Conservation (phyloP, 2,329 filamentous ascomycete genomes). For the Sporothrix brasiliensis region DNA sequence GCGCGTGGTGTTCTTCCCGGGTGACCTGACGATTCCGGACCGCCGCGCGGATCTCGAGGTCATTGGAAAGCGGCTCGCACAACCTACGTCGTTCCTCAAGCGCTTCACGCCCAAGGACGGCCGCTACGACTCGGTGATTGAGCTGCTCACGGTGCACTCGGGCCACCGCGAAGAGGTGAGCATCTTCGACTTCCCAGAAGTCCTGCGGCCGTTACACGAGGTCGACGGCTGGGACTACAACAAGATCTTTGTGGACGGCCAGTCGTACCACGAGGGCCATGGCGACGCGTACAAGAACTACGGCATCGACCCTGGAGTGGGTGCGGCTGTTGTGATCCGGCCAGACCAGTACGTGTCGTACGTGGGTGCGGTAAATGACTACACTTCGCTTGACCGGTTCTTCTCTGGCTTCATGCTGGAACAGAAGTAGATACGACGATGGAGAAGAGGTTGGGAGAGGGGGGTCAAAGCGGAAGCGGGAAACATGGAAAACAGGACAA, state of each 20-base stretch:
- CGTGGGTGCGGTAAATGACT: conserved; percentile 29
- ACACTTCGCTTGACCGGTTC: conserved; percentile 29
- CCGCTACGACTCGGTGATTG: conserved; percentile 48
- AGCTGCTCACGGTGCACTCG: conserved; percentile 62
- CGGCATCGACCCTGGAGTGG: conserved; percentile 51
- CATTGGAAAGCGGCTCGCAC: conserved; percentile 23
- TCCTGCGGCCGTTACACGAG: conserved; percentile 51
- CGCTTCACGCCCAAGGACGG: conserved; percentile 28
- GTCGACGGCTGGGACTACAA: conserved; percentile 57
- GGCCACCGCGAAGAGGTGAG: conserved; percentile 52
- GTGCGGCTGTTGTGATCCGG: conserved; percentile 57
- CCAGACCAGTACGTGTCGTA: conserved; percentile 43
- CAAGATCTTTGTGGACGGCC: conserved; percentile 58
- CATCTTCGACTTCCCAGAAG: conserved; percentile 53
- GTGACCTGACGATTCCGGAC: conserved; percentile 47
- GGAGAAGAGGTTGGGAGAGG: not conserved
- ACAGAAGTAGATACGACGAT: conserved; percentile 1
- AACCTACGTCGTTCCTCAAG: conserved; percentile 24
- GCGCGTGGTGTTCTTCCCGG: conserved; percentile 63
- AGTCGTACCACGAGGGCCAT: conserved; percentile 58
- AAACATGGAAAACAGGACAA: not conserved
- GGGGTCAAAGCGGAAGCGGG: not conserved
- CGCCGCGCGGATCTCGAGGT: conserved; percentile 43
- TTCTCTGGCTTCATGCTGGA: conserved; percentile 32
- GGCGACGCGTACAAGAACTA: conserved; percentile 61